Conservation (phyloP, 2,329 filamentous ascomycete genomes). For the Monosporascus sp. region DNA sequence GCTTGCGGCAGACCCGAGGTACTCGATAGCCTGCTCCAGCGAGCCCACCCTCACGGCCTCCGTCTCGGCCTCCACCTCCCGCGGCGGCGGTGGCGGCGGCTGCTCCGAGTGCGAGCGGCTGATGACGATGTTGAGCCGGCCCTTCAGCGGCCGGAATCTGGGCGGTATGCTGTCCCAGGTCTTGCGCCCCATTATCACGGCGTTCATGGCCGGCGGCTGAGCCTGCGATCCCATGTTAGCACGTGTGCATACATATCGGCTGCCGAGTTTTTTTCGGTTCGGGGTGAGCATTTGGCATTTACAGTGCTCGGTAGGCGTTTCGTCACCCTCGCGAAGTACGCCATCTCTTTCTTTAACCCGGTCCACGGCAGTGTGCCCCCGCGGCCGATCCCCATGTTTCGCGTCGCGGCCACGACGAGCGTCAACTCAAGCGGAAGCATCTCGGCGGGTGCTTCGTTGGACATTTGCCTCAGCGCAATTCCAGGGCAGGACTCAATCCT, state of each 20-base stretch:
- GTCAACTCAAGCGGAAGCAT: slow-evolving; percentile 57
- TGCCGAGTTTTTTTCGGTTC: too few relatives aligned
- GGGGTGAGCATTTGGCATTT: slow-evolving; percentile 1
- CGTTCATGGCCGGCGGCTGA: slow-evolving; percentile 47
- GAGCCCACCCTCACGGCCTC: slow-evolving; percentile 55
- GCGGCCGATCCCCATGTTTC: slow-evolving; percentile 80
- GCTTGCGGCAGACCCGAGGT: slow-evolving; percentile 27
- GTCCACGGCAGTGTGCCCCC: slow-evolving; percentile 82
- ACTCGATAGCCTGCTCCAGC: slow-evolving; percentile 51
- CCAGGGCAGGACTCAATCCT: too few relatives aligned
- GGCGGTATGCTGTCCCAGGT: slow-evolving; percentile 89
- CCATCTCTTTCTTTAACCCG: slow-evolving; percentile 84
- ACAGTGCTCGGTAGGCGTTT: slow-evolving; percentile 53
- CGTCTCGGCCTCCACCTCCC: slow-evolving; percentile 19
- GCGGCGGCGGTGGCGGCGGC: slow-evolving; percentile 9
- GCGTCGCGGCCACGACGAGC: slow-evolving; percentile 92
- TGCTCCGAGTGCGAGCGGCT: slow-evolving; percentile 44
- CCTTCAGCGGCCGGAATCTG: slow-evolving; percentile 72
- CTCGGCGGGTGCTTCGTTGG: slow-evolving; percentile 1
- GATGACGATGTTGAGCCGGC: slow-evolving; percentile 77
- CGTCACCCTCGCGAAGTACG: slow-evolving; percentile 88
- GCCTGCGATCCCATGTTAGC: slow-evolving; percentile 17
- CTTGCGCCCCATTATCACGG: slow-evolving; percentile 95
- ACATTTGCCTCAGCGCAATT: slow-evolving; percentile 5
- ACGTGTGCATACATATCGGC: not conserved